Conservation (phyloP, 2,329 filamentous ascomycete species). For the Alternaria metachromatica region DNA sequence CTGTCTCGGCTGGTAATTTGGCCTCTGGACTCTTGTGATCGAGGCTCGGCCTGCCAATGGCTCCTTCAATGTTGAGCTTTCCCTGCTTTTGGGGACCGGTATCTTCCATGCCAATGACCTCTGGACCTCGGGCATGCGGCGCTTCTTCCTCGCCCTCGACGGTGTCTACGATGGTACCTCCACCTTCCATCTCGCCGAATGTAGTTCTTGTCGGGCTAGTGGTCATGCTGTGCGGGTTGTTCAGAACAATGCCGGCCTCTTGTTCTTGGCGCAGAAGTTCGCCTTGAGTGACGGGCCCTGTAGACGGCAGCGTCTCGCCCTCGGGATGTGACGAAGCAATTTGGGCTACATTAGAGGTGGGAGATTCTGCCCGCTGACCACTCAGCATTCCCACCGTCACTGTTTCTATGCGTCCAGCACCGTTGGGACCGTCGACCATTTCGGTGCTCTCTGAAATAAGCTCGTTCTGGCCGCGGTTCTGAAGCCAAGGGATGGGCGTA, state of each 20-base stretch:
- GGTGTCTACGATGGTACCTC: constrained; percentile 43
- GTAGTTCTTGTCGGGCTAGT: constrained; percentile 34
- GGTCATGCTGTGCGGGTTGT: constrained; percentile 43
- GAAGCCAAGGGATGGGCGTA: constrained; percentile 92
- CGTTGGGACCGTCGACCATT: constrained; percentile 82
- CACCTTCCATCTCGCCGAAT: constrained; percentile 34
- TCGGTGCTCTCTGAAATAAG: constrained; percentile 77
- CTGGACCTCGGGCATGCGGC: constrained; percentile 84
- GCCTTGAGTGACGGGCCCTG: constrained; percentile 68
- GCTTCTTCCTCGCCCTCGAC: constrained; percentile 60
- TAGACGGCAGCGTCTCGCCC: constrained; percentile 45
- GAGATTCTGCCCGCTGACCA: constrained; percentile 18
- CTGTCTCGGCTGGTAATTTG: background rate
- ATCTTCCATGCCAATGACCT: constrained; percentile 84
- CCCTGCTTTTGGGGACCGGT: constrained; percentile 78
- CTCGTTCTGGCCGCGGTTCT: constrained; percentile 59
- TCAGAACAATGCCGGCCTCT: constrained; percentile 77
- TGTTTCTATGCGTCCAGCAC: constrained; percentile 79
- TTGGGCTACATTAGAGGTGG: constrained; percentile 23
- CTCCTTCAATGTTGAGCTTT: constrained; percentile 47
- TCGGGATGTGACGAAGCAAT: constrained; percentile 44
- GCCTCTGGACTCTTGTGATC: constrained; percentile 38
- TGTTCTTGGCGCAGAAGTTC: constrained; percentile 88
- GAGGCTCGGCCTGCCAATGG: constrained; percentile 44
- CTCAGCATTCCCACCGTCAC: constrained; percentile 71